These are phyloP conservation scores for Salix purpurea DNA, from an alignment of 345 rosid genomes.

Conservation along the genomic window DNA sequence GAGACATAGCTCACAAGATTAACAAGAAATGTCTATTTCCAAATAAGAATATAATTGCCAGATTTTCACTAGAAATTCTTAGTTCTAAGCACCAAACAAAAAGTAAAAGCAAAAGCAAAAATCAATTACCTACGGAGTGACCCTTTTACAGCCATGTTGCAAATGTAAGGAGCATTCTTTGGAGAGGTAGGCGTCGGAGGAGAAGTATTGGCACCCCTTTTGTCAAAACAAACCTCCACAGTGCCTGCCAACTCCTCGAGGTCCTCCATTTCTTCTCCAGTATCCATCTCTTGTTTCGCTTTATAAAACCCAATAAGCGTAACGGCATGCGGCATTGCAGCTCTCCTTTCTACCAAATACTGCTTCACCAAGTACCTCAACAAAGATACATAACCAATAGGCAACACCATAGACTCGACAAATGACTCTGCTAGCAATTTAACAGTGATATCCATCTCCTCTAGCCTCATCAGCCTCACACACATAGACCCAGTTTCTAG, in stretches of 20 bases:
- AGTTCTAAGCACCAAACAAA: background rate
- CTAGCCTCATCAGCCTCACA: conserved; percentile 66
- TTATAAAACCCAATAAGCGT: conserved; percentile 67
- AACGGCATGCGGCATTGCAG: conserved; percentile 69
- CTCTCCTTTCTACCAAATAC: conserved; percentile 73
- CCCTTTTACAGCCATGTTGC: conserved; percentile 82
- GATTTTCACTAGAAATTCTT: background rate
- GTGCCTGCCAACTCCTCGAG: conserved; percentile 71
- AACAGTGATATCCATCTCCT: conserved; percentile 70
- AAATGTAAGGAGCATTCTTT: conserved; percentile 67
- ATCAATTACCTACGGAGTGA: conserved; percentile 64
- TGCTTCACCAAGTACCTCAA: conserved; percentile 73
- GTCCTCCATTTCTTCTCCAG: conserved; percentile 21
- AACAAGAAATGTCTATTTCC: background rate
- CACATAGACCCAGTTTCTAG: conserved; percentile 57
- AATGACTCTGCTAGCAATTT: conserved; percentile 72
- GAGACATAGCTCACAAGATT: background rate
- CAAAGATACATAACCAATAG: conserved; percentile 55
- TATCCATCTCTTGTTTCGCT: conserved; percentile 24
- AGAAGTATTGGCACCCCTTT: conserved; percentile 68
- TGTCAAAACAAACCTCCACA: conserved; percentile 76
- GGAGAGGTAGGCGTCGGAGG: conserved; percentile 82
- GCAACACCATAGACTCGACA: conserved; percentile 75
- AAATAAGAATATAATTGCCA: background rate
- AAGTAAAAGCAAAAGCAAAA: background rate